Evolutionary conservation across 169 alveolate genomes (phyloP).

Genomic region (Eimeria tenella): DNA sequence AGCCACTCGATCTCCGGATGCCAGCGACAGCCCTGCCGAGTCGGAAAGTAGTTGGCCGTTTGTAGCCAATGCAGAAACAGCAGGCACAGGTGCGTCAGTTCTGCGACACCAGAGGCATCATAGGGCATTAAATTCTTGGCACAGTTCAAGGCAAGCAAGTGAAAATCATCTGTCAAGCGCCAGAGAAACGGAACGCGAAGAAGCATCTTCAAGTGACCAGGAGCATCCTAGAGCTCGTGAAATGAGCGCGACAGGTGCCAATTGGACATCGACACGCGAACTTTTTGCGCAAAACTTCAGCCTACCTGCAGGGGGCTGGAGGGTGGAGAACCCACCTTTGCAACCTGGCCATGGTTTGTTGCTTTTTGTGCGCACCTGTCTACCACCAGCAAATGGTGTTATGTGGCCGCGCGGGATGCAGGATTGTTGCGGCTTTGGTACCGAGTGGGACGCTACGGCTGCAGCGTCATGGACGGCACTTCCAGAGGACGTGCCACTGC

Average conservation of each 20-base stretch:
- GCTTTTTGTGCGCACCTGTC: conserved; percentile 49
- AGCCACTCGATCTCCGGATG: background rate
- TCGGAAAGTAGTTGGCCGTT: conserved; percentile 1
- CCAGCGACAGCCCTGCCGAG: conserved; percentile 17
- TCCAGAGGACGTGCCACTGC: conserved; percentile 71
- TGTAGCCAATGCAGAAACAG: background rate
- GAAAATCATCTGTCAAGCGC: background rate
- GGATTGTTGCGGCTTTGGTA: background rate
- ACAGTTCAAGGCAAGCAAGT: background rate
- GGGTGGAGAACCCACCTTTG: conserved; percentile 8
- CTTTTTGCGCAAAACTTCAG: conserved; percentile 8
- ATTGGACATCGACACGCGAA: conserved; percentile 47
- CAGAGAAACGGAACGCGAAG: conserved; percentile 21
- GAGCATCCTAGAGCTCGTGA: conserved; percentile 8
- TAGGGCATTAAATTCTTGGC: background rate
- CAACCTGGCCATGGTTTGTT: conserved; percentile 51
- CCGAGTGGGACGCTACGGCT: conserved; percentile 51
- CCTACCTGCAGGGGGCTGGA: conserved; percentile 11
- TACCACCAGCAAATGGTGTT: conserved; percentile 33
- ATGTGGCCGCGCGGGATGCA: background rate
- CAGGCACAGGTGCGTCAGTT: conserved; percentile 33
- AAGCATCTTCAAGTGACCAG: conserved; percentile 32
- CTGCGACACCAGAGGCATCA: conserved; percentile 17
- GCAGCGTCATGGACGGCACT: conserved; percentile 24
- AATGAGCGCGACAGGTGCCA: background rate